These are phyloP conservation scores for Oryza brachyantha DNA, from an alignment of 176 grass and related monocot species.

Conservation along the genomic window DNA sequence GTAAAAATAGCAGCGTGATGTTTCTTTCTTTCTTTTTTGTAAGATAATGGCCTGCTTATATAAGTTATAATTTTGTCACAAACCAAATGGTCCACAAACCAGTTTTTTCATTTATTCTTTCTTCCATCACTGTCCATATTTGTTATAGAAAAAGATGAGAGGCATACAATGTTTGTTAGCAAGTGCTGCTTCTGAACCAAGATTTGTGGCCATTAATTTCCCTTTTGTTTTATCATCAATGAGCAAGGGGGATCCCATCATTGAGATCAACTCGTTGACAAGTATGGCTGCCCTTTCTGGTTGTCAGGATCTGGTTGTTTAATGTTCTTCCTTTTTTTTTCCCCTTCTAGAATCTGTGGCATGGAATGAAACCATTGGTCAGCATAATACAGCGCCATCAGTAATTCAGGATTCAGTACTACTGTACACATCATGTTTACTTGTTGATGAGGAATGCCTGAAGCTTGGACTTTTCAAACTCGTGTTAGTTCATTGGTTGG, in stretches of 20 bases:
- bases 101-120: background rate
- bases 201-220: constrained; percentile 19
- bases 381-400: background rate
- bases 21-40: background rate
- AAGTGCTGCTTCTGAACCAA: background rate
- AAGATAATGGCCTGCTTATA: background rate
- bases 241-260: background rate
- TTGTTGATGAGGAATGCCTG: background rate
- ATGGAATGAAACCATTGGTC: background rate
- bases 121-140: background rate
- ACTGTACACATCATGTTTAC: background rate
- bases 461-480: background rate
- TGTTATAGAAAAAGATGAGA: background rate
- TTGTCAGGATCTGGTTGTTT: background rate
- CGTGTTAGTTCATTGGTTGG: background rate
- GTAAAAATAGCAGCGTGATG: constrained; percentile 22
- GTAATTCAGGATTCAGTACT: background rate
- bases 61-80: background rate
- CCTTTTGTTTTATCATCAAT: background rate
- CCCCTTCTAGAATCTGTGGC: background rate
- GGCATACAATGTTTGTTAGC: background rate
- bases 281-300: constrained; percentile 4
- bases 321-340: no score
- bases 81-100: background rate
- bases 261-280: background rate